phyloP scores from a whole-genome alignment of 1,139 yeast species.

The Ogataea hybrid region DNA sequence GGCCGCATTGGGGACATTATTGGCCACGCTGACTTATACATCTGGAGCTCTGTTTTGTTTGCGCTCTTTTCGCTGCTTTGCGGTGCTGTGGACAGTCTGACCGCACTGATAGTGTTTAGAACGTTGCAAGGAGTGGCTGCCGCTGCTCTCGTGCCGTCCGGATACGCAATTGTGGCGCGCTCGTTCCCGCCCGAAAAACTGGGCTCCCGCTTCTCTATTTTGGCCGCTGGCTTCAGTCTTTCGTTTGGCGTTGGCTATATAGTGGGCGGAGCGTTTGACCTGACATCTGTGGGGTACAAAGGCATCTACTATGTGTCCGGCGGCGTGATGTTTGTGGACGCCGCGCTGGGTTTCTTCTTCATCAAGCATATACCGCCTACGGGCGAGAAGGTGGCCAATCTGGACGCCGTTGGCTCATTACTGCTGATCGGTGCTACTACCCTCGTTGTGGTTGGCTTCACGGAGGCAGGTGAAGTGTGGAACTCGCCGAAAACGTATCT shows the following conservation, averaged over 20 bases:
- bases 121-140: constrained; percentile 40
- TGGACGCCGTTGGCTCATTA: constrained; percentile 32
- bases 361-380: constrained; percentile 27
- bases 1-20: constrained; percentile 38
- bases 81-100: constrained; percentile 32
- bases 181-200: constrained; percentile 29
- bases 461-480: constrained; percentile 37
- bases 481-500: constrained; percentile 30
- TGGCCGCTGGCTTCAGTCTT: constrained; percentile 25
- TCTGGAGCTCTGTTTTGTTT: constrained; percentile 21
- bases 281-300: constrained; percentile 32
- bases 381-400: constrained; percentile 22
- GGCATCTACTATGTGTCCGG: constrained; percentile 33
- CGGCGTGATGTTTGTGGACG: constrained; percentile 20
- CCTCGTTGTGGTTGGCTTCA: constrained; percentile 34
- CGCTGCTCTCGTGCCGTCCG: constrained; percentile 34
- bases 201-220: constrained; percentile 28
- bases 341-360: constrained; percentile 20
- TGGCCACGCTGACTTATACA: constrained; percentile 33
- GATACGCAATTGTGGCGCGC: constrained; percentile 31
- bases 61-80: constrained; percentile 32
- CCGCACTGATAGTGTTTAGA: constrained; percentile 35
- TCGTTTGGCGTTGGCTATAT: constrained; percentile 35
- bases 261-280: constrained; percentile 37
- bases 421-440: constrained; percentile 31